These are phyloP conservation scores for Erodium texanum DNA, from an alignment of 441 rosid species.

Conservation along the genomic window DNA sequence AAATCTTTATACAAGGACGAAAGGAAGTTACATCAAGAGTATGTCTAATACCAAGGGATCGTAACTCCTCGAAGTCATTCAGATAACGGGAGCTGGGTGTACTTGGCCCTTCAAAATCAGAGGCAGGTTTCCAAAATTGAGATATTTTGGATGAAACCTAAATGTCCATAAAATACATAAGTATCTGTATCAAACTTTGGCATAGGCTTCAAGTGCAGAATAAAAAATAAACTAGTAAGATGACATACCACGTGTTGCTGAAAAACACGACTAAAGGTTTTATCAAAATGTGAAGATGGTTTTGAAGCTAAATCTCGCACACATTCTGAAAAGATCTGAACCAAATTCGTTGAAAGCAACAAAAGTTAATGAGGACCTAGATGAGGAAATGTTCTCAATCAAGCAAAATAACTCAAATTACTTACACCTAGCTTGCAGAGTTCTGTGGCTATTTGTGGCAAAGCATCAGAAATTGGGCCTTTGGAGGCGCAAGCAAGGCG, in stretches of 20 bases:
- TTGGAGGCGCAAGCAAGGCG: constrained; percentile 78
- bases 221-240: constrained; percentile 14
- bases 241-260: constrained; percentile 49
- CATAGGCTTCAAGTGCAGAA: constrained; percentile 14
- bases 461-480: constrained; percentile 55
- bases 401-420: constrained; percentile 14
- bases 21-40: constrained; percentile 7
- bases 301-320: constrained; percentile 61
- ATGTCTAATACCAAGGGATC: constrained; percentile 61
- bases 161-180: constrained; percentile 17
- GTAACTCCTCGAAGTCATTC: constrained; percentile 92
- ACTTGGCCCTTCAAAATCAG: constrained; percentile 46
- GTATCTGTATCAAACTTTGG: constrained; percentile 18
- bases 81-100: constrained; percentile 78
- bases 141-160: constrained; percentile 71
- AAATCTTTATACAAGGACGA: constrained; percentile 3
- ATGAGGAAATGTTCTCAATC: constrained; percentile 10
- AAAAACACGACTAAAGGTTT: constrained; percentile 70
- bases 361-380: constrained; percentile 18
- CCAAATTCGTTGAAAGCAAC: constrained; percentile 20
- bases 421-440: constrained; percentile 77
- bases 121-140: constrained; percentile 79
- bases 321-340: constrained; percentile 69
- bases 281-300: constrained; percentile 56
- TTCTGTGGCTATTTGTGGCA: constrained; percentile 66